Evolutionary conservation across 2,329 filamentous ascomycete species (phyloP).

Genomic region (Ascochyta fabae): DNA sequence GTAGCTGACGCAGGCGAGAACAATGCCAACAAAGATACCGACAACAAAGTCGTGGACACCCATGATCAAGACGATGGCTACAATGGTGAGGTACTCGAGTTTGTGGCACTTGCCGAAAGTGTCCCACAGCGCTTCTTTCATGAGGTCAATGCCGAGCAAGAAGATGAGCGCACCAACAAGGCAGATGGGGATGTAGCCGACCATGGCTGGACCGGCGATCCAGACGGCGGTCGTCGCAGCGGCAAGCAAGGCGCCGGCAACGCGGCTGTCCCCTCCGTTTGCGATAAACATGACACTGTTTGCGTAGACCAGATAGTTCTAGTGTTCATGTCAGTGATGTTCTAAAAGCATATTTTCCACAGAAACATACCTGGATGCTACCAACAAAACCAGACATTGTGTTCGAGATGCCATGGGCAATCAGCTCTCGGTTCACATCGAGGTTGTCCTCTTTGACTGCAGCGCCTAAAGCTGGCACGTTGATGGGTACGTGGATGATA

Average conservation of each 20-base stretch:
- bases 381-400: constrained; percentile 84
- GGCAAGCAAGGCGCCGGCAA: constrained; percentile 87
- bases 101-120: constrained; percentile 87
- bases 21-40: constrained; percentile 89
- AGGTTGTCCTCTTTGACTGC: constrained; percentile 92
- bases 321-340: constrained; percentile 23
- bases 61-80: constrained; percentile 93
- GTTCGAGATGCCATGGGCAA: constrained; percentile 92
- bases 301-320: constrained; percentile 97
- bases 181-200: constrained; percentile 95
- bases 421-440: constrained; percentile 87
- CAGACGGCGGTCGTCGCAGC: constrained; percentile 80
- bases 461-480: constrained; percentile 90
- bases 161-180: constrained; percentile 97
- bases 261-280: constrained; percentile 84
- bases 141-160: constrained; percentile 88
- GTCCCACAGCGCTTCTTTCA: constrained; percentile 85
- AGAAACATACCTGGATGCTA: constrained; percentile 70
- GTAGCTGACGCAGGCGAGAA: constrained; percentile 88
- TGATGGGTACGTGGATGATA: constrained; percentile 95
- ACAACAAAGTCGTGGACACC: constrained; percentile 95
- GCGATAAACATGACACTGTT: constrained; percentile 97
- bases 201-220: constrained; percentile 82
- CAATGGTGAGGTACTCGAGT: constrained; percentile 86
- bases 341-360: not conserved